phyloP scores from a whole-genome alignment of 108 stramenopile species.

The Cyclotella atomus region DNA sequence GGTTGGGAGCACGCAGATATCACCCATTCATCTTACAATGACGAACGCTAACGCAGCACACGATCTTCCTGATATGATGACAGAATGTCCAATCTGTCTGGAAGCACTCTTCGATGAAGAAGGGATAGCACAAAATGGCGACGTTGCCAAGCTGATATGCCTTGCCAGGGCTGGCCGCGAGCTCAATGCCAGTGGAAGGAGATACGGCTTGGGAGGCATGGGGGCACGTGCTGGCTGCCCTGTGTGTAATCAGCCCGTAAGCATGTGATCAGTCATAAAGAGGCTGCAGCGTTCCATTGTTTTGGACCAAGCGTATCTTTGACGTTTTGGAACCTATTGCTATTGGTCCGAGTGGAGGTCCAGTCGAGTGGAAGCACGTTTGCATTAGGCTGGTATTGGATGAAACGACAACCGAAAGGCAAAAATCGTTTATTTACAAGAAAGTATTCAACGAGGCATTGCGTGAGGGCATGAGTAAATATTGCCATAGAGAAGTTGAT shows the following conservation, averaged over 20 bases:
- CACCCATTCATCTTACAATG: too few relatives aligned
- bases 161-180: background rate
- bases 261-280: background rate
- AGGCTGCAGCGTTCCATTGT: constrained; percentile 1
- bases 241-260: constrained; percentile 9
- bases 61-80: too few relatives aligned
- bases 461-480: background rate
- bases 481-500: background rate
- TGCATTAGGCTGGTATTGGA: background rate
- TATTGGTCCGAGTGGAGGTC: constrained; percentile 10
- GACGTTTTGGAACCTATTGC: background rate
- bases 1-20: too few relatives aligned
- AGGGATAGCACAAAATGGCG: constrained; percentile 5
- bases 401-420: background rate
- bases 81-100: constrained; percentile 4
- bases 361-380: background rate
- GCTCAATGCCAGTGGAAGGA: constrained; percentile 13
- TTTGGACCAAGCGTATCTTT: constrained; percentile 13
- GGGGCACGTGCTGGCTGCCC: constrained; percentile 17
- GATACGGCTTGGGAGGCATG: constrained; percentile 4
- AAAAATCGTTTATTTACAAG: background rate
- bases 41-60: too few relatives aligned
- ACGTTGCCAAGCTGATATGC: constrained; percentile 18
- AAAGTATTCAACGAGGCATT: background rate
- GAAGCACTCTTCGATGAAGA: constrained; percentile 9